Evolutionary conservation across 805 yeast genomes (phyloP), one percentile per base, ranked within the genome.

Genomic region (Wickerhamiella allomyrinae): DNA sequence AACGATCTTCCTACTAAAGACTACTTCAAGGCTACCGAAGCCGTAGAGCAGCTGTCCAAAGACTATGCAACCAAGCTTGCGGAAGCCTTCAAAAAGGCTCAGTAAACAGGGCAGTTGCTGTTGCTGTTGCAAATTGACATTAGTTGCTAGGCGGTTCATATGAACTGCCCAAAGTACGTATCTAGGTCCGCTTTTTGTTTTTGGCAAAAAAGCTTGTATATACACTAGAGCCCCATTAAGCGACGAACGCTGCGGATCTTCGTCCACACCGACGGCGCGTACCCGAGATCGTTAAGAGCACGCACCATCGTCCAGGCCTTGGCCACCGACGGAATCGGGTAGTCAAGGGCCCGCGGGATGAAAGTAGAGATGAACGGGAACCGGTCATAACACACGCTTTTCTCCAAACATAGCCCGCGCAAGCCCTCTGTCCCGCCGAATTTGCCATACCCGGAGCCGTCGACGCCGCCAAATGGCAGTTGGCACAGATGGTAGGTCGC

Each of bases 351-450:
- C 29, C 76, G 74, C 2, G 99, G 99, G 31, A 91, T 86, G 1
- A 94, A 82, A 6, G 86, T 76, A 15, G 55, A 47, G 11, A 91
- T 68, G 50, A 84, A 74, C 20, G 89, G 77, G 37, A 79, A 71
- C 49, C 74, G 76, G 63, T 91, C 97, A 66, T 73, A 80, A 46
- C 95, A 86, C 3, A 91, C 74, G 35, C 93, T 77, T 57, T 91
- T 91, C 42, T 85, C 82, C 43, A 77, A 70, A 59, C 97, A 89
- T 36, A 91, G 66, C 0, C 95, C 96, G 33, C 84, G 74, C 34
- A 91, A 68, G 2, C 99, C 99, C 67, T 91, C 99, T 57, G 80
- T 94, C 37, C 99, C 99, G 19, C 95, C 95, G 65, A 91, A 91
- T 58, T 89, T 89, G 44, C 98, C 98, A 57, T 86, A 91, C 0